Conservation (phyloP, 2,329 filamentous ascomycete genomes). For the Malbranchea cinnamomea region DNA sequence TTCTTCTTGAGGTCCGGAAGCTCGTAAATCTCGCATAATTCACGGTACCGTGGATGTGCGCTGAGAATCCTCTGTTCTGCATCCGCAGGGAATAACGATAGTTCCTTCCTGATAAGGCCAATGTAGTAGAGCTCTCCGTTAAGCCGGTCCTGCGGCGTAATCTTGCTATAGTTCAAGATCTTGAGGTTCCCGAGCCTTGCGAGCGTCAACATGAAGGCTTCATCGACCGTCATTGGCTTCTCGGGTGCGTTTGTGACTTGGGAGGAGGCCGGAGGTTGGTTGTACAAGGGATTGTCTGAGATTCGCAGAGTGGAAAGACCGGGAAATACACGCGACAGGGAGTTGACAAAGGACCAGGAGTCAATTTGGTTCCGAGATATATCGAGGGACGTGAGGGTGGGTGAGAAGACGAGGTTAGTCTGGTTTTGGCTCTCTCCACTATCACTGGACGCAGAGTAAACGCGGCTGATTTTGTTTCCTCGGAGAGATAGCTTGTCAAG, state of each 20-base stretch:
- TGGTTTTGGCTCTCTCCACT: constrained; percentile 17
- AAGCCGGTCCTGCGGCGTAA: constrained; percentile 58
- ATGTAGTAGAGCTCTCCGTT: constrained; percentile 94
- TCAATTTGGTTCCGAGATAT: constrained; percentile 56
- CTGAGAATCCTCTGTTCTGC: constrained; percentile 41
- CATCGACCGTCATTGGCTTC: constrained; percentile 43
- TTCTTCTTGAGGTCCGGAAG: constrained; percentile 48
- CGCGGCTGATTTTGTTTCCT: constrained; percentile 50
- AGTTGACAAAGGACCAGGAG: constrained; percentile 60
- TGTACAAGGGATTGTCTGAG: constrained; percentile 73
- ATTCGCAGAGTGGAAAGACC: constrained; percentile 61
- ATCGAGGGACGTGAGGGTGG: constrained; percentile 49
- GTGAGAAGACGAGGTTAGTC: constrained; percentile 35
- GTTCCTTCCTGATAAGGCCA: constrained; percentile 62
- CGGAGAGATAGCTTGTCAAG: constrained; percentile 48
- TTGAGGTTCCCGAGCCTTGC: constrained; percentile 55
- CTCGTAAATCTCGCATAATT: constrained; percentile 63
- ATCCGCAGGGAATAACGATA: constrained; percentile 30
- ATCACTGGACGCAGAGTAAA: constrained; percentile 13
- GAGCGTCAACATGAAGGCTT: constrained; percentile 78
- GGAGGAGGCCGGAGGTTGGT: constrained; percentile 26
- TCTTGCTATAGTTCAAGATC: constrained; percentile 43
- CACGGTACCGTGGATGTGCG: constrained; percentile 55
- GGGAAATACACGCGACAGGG: constrained; percentile 53
- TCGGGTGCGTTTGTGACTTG: constrained; percentile 26